A percentile compares a stretch with the other conserved stretches of the same genome.
Conservation (phyloP, 768 basidiomycete genomes). For the Psilocybe sp. region DNA sequence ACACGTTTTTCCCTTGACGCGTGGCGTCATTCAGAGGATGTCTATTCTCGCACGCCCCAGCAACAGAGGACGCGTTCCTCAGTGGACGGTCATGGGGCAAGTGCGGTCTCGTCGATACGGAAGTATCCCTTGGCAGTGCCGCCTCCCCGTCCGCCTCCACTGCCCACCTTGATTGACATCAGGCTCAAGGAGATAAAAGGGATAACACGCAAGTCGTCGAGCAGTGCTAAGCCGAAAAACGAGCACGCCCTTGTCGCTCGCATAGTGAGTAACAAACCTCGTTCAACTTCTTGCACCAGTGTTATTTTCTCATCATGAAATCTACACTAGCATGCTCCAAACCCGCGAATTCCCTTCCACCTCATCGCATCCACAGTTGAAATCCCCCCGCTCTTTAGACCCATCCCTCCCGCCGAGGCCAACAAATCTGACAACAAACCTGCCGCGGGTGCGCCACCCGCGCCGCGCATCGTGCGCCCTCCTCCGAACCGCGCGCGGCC, state of each 20-base stretch:
- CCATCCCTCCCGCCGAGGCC: constrained; percentile 1
- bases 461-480: background rate
- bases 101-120: too few species aligned
- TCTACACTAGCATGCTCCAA: constrained; percentile 31
- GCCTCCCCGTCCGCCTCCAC: background rate
- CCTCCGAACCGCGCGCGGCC: background rate
- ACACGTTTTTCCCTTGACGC: too few species aligned
- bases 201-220: background rate
- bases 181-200: constrained; percentile 23
- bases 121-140: background rate
- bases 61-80: too few species aligned
- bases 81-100: too few species aligned
- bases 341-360: constrained; percentile 33
- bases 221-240: constrained; percentile 12
- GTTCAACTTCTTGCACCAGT: too few species aligned
- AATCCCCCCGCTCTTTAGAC: constrained; percentile 19
- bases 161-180: constrained; percentile 28
- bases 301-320: background rate
- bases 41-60: too few species aligned
- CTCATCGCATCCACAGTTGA: constrained; percentile 26
- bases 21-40: too few species aligned
- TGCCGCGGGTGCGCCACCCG: background rate
- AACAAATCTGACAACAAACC: background rate
- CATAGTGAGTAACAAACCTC: constrained; percentile 26
- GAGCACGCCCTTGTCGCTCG: constrained; percentile 33